Evolutionary conservation across 2,329 filamentous ascomycete genomes (phyloP).

Genomic region (Endoconidiophora laricicola): DNA sequence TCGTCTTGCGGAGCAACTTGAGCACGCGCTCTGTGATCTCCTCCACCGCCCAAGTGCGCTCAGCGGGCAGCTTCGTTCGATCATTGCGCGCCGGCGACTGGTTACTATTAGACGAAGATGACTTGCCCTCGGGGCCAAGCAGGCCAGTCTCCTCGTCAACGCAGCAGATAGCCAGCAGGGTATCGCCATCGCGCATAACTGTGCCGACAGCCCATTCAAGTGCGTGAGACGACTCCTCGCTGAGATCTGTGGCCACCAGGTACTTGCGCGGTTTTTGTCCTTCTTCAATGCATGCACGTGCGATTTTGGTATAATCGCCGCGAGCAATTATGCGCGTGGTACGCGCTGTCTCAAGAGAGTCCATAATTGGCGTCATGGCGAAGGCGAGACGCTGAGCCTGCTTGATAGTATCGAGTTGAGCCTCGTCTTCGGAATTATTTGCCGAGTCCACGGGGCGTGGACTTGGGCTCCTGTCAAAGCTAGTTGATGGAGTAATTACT

Average conservation of each 20-base stretch:
- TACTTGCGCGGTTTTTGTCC: constrained; percentile 73
- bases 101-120: constrained; percentile 9
- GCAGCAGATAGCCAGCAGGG: constrained; percentile 81
- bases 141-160: constrained; percentile 70
- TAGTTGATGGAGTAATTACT: constrained; percentile 64
- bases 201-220: constrained; percentile 97
- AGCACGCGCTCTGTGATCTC: constrained; percentile 72
- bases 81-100: constrained; percentile 21
- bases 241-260: constrained; percentile 87
- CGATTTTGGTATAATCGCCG: constrained; percentile 65
- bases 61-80: constrained; percentile 50
- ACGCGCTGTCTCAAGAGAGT: constrained; percentile 58
- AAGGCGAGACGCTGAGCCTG: constrained; percentile 73
- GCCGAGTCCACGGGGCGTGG: constrained; percentile 28
- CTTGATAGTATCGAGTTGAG: constrained; percentile 69
- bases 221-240: constrained; percentile 84
- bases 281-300: constrained; percentile 62
- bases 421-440: constrained; percentile 73
- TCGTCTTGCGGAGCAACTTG: constrained; percentile 76
- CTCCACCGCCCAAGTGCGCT: constrained; percentile 65
- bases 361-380: constrained; percentile 62
- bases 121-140: constrained; percentile 15
- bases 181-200: constrained; percentile 84
- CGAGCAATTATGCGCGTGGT: constrained; percentile 81
- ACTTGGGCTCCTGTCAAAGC: constrained; percentile 55